Percentiles rank a stretch among this genome's conserved stretches.
phyloP scores from a whole-genome alignment of 2,329 filamentous ascomycete genomes.

The Trichophyton equinum region DNA sequence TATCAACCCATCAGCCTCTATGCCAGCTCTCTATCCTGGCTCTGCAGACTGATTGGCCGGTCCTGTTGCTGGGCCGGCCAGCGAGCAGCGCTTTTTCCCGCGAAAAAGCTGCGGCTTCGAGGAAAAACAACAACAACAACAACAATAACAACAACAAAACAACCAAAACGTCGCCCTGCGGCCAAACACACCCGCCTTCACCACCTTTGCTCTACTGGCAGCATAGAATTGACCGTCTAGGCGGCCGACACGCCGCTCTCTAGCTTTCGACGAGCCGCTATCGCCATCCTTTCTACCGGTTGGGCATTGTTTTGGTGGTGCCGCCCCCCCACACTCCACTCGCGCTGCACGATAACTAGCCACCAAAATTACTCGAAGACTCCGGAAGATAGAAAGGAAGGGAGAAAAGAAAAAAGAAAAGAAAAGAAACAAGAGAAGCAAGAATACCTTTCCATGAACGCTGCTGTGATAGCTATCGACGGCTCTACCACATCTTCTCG shows the following conservation, averaged over 20 bases:
- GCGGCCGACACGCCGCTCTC: not conserved
- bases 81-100: not conserved
- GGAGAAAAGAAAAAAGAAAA: not conserved
- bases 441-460: not conserved
- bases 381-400: not conserved
- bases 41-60: not conserved
- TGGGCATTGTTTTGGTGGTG: not conserved
- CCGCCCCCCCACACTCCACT: not conserved
- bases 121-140: not conserved
- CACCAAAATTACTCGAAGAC: not conserved
- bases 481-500: not conserved
- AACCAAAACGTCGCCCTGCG: not conserved
- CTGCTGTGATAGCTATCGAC: not conserved
- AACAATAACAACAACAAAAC: not conserved
- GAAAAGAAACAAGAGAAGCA: not conserved
- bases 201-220: not conserved
- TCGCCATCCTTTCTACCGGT: not conserved
- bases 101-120: not conserved
- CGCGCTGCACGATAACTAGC: not conserved
- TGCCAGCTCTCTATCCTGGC: not conserved
- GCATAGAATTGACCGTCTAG: not conserved
- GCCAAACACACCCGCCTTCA: not conserved
- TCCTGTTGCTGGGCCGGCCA: not conserved
- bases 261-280: not conserved
- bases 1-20: not conserved